Evolutionary conservation across 371 early-diverging fungal species (phyloP), one percentile per base, ranked within the genome.

Genomic region (Rhizopus microsporus): DNA sequence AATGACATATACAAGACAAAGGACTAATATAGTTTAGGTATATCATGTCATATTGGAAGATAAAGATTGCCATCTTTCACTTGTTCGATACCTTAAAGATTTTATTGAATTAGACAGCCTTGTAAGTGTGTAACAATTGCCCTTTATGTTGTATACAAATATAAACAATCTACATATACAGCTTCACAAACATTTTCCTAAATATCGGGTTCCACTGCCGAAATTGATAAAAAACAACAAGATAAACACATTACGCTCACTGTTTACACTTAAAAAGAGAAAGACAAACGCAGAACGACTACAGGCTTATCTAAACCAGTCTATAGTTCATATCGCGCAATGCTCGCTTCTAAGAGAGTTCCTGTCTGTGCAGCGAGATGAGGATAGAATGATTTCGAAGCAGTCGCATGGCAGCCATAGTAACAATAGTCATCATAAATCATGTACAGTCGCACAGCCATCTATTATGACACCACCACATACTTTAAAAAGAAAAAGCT

Each of bases 101-200:
- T 83, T 86, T 63, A 40, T 74, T 43, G 83, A 84, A 29, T 72
- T 86, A 60, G 83, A 86, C 60, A 64, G 71, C 46, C 77, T 78
- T 74, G 86, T 84, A 77, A 49, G n/a, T 29, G 15, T 15, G 42
- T 47, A 52, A 23, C 4, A 37, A 7, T 30, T n/a, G 51, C 37
- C 10, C 29, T 46, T 13, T 46, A 43, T 34, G 38, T n/a, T n/a
- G 8, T 10, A 13, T 39, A 51, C 17, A 62, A 47, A 48, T 32
- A 33, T 49, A 34, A 29, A 33, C n/a, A 5, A 49, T 49, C 35
- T 12, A 32, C 12, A 34, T 49, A 45, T 51, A 63, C 54, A 55
- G 61, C 44, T 66, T 29, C 33, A 38, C 10, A 40, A 50, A 33
- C 61, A 66, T 54, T 66, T 66, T 38, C 66, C 61, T 7, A 66